Evolutionary conservation across 164 flowering plant genomes (phyloP), one percentile per base, ranked within the genome.

Genomic region (Malania oleifera): DNA sequence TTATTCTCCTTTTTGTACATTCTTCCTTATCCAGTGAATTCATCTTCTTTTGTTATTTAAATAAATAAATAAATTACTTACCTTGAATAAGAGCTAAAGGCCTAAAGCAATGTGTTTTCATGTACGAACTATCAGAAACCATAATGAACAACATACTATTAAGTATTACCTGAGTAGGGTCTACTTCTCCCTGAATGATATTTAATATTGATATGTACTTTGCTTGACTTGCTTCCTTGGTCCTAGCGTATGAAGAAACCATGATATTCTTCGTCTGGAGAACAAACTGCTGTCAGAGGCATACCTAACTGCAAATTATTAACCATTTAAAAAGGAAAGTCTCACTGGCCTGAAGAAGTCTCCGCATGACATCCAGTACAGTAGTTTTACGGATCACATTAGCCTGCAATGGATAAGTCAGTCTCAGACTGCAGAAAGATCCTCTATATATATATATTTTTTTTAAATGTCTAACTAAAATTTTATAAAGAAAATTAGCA

Each of bases 341-440:
- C 18, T 37, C 65, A 52, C 87, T 75, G 77, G 68, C 99, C 97
- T 95, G 99, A 52, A 95, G 82, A 69, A 95, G 96, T 77, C 99
- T 85, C 77, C 99, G 89, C 99, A 95, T 91, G 46, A 95, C 99
- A 81, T 89, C 99, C 11, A 95, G 81, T n/a, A 95, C 99, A 57
- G 99, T 91, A 38, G 99, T 95, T 74, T 95, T 95, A 26, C 97
- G 91, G 52, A 95, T 91, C 56, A 91, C 83, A 85, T 90, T 95
- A 25, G 99, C 99, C 99, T 95, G 87, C 75, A 63, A 56, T 1
- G 61, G 19, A 67, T 39, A 41, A 12, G 61, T 41, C 18, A 31
- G 25, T 20, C 37, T 23, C 47, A 39, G 38, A 24, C 18, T 48
- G 53, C 46, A 17, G 40, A 29, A 20, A 43, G 48, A 58, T 29